phyloP scores from a whole-genome alignment of 352 stramenopile genomes.

The Ophiocytium majus region DNA sequence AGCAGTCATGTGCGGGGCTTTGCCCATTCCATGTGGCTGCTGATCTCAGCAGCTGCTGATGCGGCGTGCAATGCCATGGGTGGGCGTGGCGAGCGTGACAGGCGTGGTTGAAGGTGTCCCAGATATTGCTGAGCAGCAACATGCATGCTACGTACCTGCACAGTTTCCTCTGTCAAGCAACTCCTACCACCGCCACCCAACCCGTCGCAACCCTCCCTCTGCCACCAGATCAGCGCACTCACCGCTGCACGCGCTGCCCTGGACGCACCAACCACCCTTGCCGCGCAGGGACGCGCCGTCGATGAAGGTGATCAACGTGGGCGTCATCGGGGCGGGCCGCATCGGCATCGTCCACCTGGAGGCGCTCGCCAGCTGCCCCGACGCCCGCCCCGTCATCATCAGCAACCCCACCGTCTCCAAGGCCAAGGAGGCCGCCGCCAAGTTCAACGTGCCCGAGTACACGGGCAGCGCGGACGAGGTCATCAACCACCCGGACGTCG shows the following conservation, averaged over 20 bases:
- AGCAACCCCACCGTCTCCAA: slow-evolving; percentile 74
- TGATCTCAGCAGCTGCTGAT: too few relatives aligned
- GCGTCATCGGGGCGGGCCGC: slow-evolving; percentile 73
- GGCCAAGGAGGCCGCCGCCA: slow-evolving; percentile 59
- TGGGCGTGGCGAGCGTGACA: too few relatives aligned
- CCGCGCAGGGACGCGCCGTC: slow-evolving; percentile 11
- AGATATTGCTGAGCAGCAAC: neutral
- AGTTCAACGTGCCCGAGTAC: slow-evolving; percentile 68
- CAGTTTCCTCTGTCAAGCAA: neutral
- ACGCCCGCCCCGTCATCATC: slow-evolving; percentile 69
- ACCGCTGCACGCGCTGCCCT: neutral
- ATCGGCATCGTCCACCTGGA: slow-evolving; percentile 76
- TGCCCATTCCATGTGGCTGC: too few relatives aligned
- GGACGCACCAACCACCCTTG: neutral
- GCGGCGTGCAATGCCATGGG: too few relatives aligned
- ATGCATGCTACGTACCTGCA: neutral
- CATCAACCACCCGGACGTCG: slow-evolving; percentile 82
- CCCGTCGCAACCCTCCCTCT: neutral
- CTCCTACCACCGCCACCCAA: neutral
- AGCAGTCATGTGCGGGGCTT: too few relatives aligned
- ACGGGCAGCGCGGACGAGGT: slow-evolving; percentile 73
- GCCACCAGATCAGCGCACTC: neutral
- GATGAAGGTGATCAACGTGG: slow-evolving; percentile 66
- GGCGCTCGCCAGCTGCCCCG: slow-evolving; percentile 65
- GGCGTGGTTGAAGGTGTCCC: too few relatives aligned